phyloP scores from a whole-genome alignment of 805 yeast species.

The Saturnispora zaruensis region DNA sequence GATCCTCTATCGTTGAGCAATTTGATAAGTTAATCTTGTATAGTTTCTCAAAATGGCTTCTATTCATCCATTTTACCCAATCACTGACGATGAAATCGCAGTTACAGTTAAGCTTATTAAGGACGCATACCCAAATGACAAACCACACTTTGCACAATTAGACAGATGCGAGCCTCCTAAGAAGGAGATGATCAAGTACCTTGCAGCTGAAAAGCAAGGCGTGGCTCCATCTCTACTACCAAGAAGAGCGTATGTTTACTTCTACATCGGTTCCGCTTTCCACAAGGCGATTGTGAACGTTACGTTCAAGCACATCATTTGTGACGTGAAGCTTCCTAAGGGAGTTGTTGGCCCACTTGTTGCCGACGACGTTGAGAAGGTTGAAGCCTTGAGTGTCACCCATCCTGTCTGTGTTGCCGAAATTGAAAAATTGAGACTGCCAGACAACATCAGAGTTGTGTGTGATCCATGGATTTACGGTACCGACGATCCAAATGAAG shows the following conservation, averaged over 20 bases:
- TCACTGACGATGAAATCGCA: slow-evolving; percentile 48
- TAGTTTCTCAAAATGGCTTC: slow-evolving; percentile 9
- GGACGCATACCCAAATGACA: slow-evolving; percentile 45
- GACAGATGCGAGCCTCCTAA: slow-evolving; percentile 77
- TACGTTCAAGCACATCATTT: slow-evolving; percentile 51
- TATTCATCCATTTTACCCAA: slow-evolving; percentile 29
- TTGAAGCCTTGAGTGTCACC: slow-evolving; percentile 41
- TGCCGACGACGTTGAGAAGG: slow-evolving; percentile 50
- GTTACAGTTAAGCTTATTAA: slow-evolving; percentile 52
- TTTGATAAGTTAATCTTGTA: not conserved
- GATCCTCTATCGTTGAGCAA: not conserved
- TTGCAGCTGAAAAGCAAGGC: slow-evolving; percentile 58
- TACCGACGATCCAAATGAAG: slow-evolving; percentile 53
- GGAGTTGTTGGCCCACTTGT: slow-evolving; percentile 67
- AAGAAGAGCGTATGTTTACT: slow-evolving; percentile 61
- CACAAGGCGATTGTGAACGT: slow-evolving; percentile 68
- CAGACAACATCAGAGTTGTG: slow-evolving; percentile 43
- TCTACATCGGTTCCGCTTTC: slow-evolving; percentile 45
- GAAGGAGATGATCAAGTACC: slow-evolving; percentile 54
- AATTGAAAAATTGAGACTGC: slow-evolving; percentile 57
- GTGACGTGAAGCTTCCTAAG: slow-evolving; percentile 45
- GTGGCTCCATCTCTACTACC: slow-evolving; percentile 48
- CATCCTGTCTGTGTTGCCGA: slow-evolving; percentile 59
- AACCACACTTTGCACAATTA: slow-evolving; percentile 56
- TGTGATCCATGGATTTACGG: slow-evolving; percentile 86